Evolutionary conservation across 805 yeast species (phyloP), one percentile per base, ranked within the genome.

Genomic region (Saccharomycopsis capsularis): DNA sequence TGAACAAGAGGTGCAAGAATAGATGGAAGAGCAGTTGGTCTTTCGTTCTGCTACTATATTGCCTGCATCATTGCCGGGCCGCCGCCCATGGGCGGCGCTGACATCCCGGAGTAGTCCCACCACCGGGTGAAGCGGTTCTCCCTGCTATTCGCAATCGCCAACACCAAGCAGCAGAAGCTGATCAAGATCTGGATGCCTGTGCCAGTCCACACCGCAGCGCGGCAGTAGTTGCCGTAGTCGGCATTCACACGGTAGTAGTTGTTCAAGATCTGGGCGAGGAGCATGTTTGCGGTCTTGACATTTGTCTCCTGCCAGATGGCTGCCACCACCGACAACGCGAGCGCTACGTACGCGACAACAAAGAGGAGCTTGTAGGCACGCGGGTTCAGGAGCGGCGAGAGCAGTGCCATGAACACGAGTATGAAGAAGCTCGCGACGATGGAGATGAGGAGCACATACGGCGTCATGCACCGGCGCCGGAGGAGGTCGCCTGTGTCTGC

Each of bases 291-390:
- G 16, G 56, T 53, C 5, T 42, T 42, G n/a, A 51, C 42, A 40
- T 53, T 53, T 11, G 55, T 44, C 16, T 53, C 52, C 30, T 53
- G 56, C 56, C 56, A 53, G 24, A 50, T 50, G 15, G 54, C 36
- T 9, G 56, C 56, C 21, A 50, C 43, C 7, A 53, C 42, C 3
- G 52, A 30, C 11, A 53, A 40, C 3, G 54, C 34, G 11, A 53
- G 34, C 16, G 49, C 25, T 9, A 48, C 42, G 27, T 53, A 53
- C 16, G 45, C 36, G 9, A 53, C 5, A 13, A 42, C 4, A 44
- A 51, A 51, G 37, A 51, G 35, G 11, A 15, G 15, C 37, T 46
- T 45, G 37, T 47, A 53, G 9, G 44, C 44, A 44, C 30, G 43
- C n/a, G 25, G 19, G 34, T 40, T 24, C 15, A 30, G 25, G 23